A percentile compares a stretch with the other conserved stretches of the same genome.
These are phyloP conservation scores for Paraphoma chrysanthemicola DNA, from an alignment of 2,329 filamentous ascomycete species.

Conservation along the genomic window DNA sequence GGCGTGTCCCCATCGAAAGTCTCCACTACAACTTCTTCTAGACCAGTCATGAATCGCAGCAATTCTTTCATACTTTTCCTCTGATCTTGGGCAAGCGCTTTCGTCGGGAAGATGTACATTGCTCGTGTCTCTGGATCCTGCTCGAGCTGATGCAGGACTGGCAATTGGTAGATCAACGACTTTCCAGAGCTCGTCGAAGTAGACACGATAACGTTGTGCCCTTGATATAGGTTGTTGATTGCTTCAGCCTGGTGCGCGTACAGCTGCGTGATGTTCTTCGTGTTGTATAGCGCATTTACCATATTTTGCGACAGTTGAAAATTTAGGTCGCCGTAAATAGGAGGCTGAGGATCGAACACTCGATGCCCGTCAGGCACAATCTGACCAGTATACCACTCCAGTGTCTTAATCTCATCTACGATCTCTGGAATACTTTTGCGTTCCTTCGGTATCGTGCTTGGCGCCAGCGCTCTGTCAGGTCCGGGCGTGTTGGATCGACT, in stretches of 20 bases:
- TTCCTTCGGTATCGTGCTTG: conserved; percentile 77
- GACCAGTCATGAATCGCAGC: conserved; percentile 76
- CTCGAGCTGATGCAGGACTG: conserved; percentile 87
- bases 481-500: conserved; percentile 52
- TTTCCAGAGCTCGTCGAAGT: conserved; percentile 98
- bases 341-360: conserved; percentile 83
- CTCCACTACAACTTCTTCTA: conserved; percentile 81
- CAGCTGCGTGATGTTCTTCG: conserved; percentile 81
- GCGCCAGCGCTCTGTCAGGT: conserved; percentile 58
- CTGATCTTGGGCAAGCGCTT: conserved; percentile 95
- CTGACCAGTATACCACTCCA: conserved; percentile 89
- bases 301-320: conserved; percentile 89
- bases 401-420: conserved; percentile 78
- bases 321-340: conserved; percentile 81
- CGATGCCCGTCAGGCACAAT: conserved; percentile 93
- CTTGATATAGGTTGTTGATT: conserved; percentile 84
- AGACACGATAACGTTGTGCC: conserved; percentile 86
- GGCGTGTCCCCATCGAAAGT: conserved; percentile 96
- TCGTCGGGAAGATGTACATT: conserved; percentile 98
- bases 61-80: conserved; percentile 86
- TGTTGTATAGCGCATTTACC: conserved; percentile 96
- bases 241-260: conserved; percentile 94
- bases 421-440: conserved; percentile 84
- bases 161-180: conserved; percentile 96
- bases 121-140: conserved; percentile 77